Evolutionary conservation across 2,329 filamentous ascomycete genomes (phyloP), one percentile per base, ranked within the genome.

Genomic region (Colletotrichum tabaci): DNA sequence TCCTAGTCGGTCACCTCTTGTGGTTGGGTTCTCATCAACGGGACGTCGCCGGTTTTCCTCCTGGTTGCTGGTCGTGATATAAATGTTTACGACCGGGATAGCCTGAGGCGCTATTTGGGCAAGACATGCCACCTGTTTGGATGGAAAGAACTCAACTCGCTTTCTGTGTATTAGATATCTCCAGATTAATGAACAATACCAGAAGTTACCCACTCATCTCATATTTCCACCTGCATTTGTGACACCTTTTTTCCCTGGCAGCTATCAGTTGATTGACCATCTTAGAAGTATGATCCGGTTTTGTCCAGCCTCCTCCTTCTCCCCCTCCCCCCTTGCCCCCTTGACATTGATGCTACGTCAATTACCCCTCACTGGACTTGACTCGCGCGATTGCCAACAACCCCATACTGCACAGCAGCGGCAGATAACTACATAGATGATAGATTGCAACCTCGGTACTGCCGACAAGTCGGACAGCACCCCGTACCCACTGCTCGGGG

Each of bases 201-300:
- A 90, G 88, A 90, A 88, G 87, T 89, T 90, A 90, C 88, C 88
- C 88, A 88, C 88, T 89, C 85, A 87, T 47, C 76, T n/a, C 66
- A 73, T n/a, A 9, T 67, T 13, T 7, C n/a, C 21, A 6, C 10
- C 10, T n/a, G 16, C 16, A n/a, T 49, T 49, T 49, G n/a, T 49
- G 47, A 49, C 4, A n/a, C 18, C 18, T 47, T 3, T 9, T 18
- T 21, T 18, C 16, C 23, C 0, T 9, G 1, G 16, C 3, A 52
- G 16, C 12, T 18, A 38, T 38, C 2, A 38, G 35, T 38, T 10
- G 9, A 38, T 38, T 0, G 35, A 9, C 8, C n/a, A 56, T 21
- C 18, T 15, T 38, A 2, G 12, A 9, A 18, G 13, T 16, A 26
- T 3, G 9, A 8, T n/a, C 18, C 18, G 2, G 18, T 18, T 56